Percentiles rank a stretch among this genome's conserved stretches.
Evolutionary conservation across 2,329 filamentous ascomycete genomes (phyloP).

Genomic region (Fusarium chlamydosporum): DNA sequence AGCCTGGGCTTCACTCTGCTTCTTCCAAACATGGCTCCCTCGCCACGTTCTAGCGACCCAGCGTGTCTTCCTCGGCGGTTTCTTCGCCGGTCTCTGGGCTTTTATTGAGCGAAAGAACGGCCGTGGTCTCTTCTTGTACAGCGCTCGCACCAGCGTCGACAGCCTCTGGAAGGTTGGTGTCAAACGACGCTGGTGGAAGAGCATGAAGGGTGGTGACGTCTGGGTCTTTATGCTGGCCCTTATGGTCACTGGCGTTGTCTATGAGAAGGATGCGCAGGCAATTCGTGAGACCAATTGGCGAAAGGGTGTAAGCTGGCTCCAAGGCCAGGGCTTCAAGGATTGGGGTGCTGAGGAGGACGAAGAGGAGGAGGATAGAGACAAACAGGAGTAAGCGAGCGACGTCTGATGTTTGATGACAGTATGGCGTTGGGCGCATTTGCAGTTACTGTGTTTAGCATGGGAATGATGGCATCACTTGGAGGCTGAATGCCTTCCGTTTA

Average conservation of each 20-base stretch:
- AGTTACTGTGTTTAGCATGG: conserved; percentile 11
- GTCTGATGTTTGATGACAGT: conserved; percentile 41
- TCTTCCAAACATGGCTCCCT: conserved; percentile 86
- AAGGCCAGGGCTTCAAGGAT: conserved; percentile 82
- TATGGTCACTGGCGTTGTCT: conserved; percentile 82
- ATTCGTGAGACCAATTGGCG: conserved; percentile 76
- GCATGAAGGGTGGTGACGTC: conserved; percentile 85
- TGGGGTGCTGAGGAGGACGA: conserved; percentile 70
- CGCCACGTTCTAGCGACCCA: conserved; percentile 81
- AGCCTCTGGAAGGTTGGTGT: conserved; percentile 93
- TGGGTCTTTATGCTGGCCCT: conserved; percentile 85
- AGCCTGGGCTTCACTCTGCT: conserved; percentile 89
- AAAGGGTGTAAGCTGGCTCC: conserved; percentile 79
- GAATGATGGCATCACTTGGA: conserved; percentile 19
- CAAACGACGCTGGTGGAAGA: conserved; percentile 90
- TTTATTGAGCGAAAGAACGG: conserved; percentile 78
- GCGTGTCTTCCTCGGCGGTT: conserved; percentile 90
- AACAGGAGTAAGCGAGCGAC: conserved; percentile 46
- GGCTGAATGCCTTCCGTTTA: conserved; percentile 12
- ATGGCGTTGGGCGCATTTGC: conserved; percentile 41
- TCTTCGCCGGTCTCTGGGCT: conserved; percentile 87
- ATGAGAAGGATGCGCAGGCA: conserved; percentile 78
- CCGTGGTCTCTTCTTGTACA: conserved; percentile 81
- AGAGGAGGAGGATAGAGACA: conserved; percentile 55
- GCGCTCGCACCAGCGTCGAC: conserved; percentile 82